Percentiles rank a stretch among this genome's conserved stretches.
Evolutionary conservation across 208 protist genomes (phyloP).

Genomic region (Leishmania turanica): DNA sequence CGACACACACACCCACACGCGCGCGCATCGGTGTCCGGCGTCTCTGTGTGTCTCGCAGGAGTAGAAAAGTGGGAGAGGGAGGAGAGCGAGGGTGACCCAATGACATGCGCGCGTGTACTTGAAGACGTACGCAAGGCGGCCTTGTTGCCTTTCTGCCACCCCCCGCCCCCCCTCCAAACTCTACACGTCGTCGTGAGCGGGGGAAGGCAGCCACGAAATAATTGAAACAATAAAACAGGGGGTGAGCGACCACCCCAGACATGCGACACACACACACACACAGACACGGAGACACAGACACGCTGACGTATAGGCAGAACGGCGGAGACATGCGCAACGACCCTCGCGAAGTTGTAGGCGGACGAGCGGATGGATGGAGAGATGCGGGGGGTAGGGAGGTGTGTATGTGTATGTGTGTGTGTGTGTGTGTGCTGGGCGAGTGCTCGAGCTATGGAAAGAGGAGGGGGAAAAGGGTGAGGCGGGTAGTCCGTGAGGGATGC

Average conservation of each 20-base stretch:
- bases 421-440: too few relatives aligned
- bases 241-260: too few relatives aligned
- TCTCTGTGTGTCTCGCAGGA: background rate
- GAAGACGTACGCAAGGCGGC: background rate
- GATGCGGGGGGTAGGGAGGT: background rate
- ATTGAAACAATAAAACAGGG: background rate
- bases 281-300: background rate
- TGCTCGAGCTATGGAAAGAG: too few relatives aligned
- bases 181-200: background rate
- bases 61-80: background rate
- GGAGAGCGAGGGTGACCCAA: background rate
- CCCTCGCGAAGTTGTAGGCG: background rate
- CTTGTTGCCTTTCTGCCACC: background rate
- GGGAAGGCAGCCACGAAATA: background rate
- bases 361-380: background rate
- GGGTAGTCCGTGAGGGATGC: background rate
- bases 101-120: background rate
- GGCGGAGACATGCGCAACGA: background rate
- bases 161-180: background rate
- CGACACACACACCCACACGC: background rate
- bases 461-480: background rate
- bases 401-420: too few relatives aligned
- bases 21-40: background rate
- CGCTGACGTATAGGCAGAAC: background rate
- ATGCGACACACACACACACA: conserved; percentile 5